Conservation (phyloP, 2,329 filamentous ascomycete species). For the Alternaria sp. region DNA sequence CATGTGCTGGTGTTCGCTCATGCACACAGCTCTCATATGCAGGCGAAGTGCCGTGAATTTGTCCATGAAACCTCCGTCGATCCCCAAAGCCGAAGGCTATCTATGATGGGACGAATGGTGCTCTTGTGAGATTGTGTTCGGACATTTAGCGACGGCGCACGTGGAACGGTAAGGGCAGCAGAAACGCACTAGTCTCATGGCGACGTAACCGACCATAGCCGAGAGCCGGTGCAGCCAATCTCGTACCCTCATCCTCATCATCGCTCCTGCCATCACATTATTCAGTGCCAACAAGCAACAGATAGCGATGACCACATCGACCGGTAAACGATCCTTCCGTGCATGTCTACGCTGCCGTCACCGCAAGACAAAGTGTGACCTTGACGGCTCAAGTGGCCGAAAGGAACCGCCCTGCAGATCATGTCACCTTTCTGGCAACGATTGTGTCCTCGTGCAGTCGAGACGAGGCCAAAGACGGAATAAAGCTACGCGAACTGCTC, state of each 20-base stretch:
- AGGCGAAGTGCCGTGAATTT: background rate
- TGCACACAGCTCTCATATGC: background rate
- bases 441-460: background rate
- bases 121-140: background rate
- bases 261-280: background rate
- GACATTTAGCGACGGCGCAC: background rate
- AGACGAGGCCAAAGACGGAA: background rate
- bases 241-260: background rate
- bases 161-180: background rate
- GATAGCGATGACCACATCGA: background rate
- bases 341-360: background rate
- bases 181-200: background rate
- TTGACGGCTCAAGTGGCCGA: background rate
- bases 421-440: background rate
- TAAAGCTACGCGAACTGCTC: background rate
- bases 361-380: background rate
- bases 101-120: background rate
- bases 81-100: background rate
- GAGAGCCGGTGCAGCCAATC: background rate
- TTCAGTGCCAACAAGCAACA: background rate
- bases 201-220: background rate
- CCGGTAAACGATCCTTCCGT: background rate
- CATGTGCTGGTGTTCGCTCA: background rate
- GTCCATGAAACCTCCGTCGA: background rate
- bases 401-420: background rate